Conservation (phyloP, 1,139 yeast species). For the Hemisphaericaspora subhashii region DNA sequence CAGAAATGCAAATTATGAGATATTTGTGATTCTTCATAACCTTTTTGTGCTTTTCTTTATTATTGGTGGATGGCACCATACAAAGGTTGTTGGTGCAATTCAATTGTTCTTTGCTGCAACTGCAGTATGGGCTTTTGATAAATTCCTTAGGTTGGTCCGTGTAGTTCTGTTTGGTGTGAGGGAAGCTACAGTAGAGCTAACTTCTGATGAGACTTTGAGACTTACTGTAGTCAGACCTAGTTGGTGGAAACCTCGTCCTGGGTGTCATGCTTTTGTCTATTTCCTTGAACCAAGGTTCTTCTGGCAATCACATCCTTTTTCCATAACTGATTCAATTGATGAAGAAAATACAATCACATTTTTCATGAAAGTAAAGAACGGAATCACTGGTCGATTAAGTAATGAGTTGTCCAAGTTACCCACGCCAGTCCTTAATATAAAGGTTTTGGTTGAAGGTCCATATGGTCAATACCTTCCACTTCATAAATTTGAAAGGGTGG, state of each 20-base stretch:
- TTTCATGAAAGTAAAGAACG: constrained; percentile 47
- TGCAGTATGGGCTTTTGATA: constrained; percentile 31
- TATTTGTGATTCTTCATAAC: constrained; percentile 56
- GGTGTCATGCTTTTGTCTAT: constrained; percentile 57
- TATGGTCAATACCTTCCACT: constrained; percentile 24
- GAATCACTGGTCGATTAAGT: constrained; percentile 39
- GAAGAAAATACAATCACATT: constrained; percentile 37
- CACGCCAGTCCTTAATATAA: constrained; percentile 12
- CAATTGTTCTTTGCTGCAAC: constrained; percentile 20
- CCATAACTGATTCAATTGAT: constrained; percentile 42
- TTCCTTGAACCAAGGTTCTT: constrained; percentile 49
- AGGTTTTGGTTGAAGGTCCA: constrained; percentile 30
- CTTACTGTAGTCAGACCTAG: constrained; percentile 17
- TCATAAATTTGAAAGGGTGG: constrained; percentile 22
- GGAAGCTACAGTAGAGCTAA: constrained; percentile 16
- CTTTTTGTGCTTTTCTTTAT: constrained; percentile 50
- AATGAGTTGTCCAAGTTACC: constrained; percentile 17
- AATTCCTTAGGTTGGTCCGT: constrained; percentile 24
- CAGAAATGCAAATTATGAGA: constrained; percentile 56
- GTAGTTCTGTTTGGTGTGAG: constrained; percentile 30
- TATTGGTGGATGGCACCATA: constrained; percentile 56
- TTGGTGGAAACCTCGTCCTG: constrained; percentile 25
- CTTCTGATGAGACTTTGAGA: constrained; percentile 14
- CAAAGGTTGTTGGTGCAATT: constrained; percentile 18
- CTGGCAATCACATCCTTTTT: constrained; percentile 70